Percentiles rank a stretch among this genome's conserved stretches.
Conservation (phyloP, 768 basidiomycete species). For the Leucosporidium creatinivorum region DNA sequence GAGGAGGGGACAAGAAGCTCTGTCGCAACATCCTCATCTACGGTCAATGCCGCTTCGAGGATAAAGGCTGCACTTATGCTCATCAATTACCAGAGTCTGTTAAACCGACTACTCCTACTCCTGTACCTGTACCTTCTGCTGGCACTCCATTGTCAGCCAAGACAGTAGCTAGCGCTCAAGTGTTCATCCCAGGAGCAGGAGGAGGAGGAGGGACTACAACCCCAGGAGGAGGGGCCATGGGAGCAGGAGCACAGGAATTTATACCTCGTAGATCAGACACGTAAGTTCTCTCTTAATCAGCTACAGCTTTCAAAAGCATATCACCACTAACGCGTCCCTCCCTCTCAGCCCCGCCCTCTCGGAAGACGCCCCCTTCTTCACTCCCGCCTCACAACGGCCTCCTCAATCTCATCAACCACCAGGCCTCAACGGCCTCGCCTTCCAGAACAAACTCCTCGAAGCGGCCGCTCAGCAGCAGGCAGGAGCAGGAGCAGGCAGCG, state of each 20-base stretch:
- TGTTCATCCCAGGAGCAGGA: too few species aligned
- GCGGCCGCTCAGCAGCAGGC: too few species aligned
- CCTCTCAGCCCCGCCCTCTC: slow-evolving; percentile 13
- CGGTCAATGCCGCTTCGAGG: slow-evolving; percentile 76
- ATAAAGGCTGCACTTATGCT: slow-evolving; percentile 74
- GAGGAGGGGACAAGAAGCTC: slow-evolving; percentile 16
- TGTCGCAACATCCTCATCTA: slow-evolving; percentile 29
- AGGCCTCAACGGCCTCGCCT: too few species aligned
- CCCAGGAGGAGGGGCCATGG: neutral
- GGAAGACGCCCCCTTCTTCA: slow-evolving; percentile 20
- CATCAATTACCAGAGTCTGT: slow-evolving; percentile 57
- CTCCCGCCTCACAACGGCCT: neutral
- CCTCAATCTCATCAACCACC: too few species aligned
- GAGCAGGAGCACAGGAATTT: slow-evolving; percentile 15
- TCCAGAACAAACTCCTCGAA: too few species aligned
- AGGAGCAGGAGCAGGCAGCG: too few species aligned
- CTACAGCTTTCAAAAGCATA: neutral
- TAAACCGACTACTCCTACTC: slow-evolving; percentile 34
- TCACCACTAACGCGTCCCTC: too few species aligned
- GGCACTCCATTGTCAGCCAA: too few species aligned
- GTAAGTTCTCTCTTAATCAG: neutral
- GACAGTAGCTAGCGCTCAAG: too few species aligned
- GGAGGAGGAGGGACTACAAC: neutral
- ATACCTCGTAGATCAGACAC: slow-evolving; percentile 18
- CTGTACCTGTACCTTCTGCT: neutral